These are phyloP conservation scores for Hyaloscypha hepaticicola DNA, from an alignment of 495 filamentous ascomycete species.

Conservation along the genomic window DNA sequence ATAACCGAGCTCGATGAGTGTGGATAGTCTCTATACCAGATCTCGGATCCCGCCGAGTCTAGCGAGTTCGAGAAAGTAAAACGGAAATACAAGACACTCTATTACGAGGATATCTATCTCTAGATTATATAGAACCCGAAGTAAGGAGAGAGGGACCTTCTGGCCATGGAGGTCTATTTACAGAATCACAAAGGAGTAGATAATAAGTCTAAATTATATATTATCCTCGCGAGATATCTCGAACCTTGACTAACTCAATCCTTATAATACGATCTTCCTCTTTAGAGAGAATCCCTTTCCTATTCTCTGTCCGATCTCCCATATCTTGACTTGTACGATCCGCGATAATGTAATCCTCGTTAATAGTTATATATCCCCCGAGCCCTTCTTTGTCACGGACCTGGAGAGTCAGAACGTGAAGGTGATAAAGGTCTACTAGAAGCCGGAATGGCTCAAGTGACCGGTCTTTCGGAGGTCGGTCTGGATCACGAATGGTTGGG, in stretches of 20 bases:
- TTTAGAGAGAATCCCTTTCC: slow-evolving; percentile 26
- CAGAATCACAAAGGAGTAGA: slow-evolving; percentile 35
- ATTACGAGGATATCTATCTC: slow-evolving; percentile 34
- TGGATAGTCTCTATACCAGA: slow-evolving; percentile 6
- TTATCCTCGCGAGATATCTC: slow-evolving; percentile 11
- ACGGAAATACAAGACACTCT: slow-evolving; percentile 27
- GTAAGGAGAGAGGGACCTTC: slow-evolving; percentile 28
- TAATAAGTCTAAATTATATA: slow-evolving; percentile 38
- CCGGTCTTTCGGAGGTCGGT: slow-evolving; percentile 28
- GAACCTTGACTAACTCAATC: slow-evolving; percentile 17
- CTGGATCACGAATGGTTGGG: slow-evolving; percentile 10
- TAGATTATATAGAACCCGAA: slow-evolving; percentile 33
- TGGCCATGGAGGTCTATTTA: slow-evolving; percentile 32
- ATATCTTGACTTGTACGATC: slow-evolving; percentile 29
- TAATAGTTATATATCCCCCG: slow-evolving; percentile 24
- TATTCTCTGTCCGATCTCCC: slow-evolving; percentile 31
- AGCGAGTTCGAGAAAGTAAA: slow-evolving; percentile 14
- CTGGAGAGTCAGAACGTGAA: slow-evolving; percentile 12
- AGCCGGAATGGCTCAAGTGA: slow-evolving; percentile 27
- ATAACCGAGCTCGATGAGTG: slow-evolving; percentile 12
- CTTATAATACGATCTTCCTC: slow-evolving; percentile 29
- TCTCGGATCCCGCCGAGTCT: slow-evolving; percentile 12
- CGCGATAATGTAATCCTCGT: slow-evolving; percentile 27
- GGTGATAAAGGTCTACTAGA: slow-evolving; percentile 29
- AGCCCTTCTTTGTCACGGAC: slow-evolving; percentile 28